Conservation (phyloP, 192 early-diverging fungal species). For the Entophlyctis luteolus region DNA sequence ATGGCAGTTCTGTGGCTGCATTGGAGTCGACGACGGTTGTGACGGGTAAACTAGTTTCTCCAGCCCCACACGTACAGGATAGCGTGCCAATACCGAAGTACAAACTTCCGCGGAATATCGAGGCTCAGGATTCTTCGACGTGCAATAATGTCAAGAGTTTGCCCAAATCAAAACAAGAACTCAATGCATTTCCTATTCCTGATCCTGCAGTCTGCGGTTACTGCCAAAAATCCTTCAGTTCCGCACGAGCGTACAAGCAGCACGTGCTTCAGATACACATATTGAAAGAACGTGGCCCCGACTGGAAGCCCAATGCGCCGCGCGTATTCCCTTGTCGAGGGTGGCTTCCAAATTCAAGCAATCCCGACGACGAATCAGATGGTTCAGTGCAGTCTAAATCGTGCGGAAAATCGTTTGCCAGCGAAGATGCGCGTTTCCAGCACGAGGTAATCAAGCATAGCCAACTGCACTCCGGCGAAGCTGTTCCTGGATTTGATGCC, state of each 20-base stretch:
- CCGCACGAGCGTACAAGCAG: constrained; percentile 38
- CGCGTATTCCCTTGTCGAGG: constrained; percentile 22
- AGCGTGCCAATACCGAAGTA: background rate
- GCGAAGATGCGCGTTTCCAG: constrained; percentile 36
- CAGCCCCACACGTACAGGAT: background rate
- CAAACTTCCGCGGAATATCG: background rate
- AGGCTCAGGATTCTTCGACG: background rate
- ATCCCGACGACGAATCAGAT: background rate
- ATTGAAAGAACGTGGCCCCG: constrained; percentile 40
- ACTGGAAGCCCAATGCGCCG: constrained; percentile 39
- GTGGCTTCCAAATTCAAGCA: no score
- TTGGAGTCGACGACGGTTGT: background rate
- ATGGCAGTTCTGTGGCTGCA: background rate
- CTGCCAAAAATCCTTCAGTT: constrained; percentile 40
- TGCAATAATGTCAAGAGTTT: background rate
- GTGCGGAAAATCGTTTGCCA: constrained; percentile 39
- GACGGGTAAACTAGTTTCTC: background rate
- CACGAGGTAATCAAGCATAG: constrained; percentile 50
- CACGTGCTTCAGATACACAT: constrained; percentile 55
- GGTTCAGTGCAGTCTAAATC: no score
- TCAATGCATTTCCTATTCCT: constrained; percentile 25
- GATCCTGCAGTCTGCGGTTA: constrained; percentile 38
- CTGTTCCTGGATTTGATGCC: constrained; percentile 28
- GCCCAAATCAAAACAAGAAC: constrained; percentile 19
- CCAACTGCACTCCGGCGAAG: constrained; percentile 28